A percentile compares a stretch with the other conserved stretches of the same genome.
phyloP scores from a whole-genome alignment of 179 eudicot species.

The Spergularia azorica region DNA sequence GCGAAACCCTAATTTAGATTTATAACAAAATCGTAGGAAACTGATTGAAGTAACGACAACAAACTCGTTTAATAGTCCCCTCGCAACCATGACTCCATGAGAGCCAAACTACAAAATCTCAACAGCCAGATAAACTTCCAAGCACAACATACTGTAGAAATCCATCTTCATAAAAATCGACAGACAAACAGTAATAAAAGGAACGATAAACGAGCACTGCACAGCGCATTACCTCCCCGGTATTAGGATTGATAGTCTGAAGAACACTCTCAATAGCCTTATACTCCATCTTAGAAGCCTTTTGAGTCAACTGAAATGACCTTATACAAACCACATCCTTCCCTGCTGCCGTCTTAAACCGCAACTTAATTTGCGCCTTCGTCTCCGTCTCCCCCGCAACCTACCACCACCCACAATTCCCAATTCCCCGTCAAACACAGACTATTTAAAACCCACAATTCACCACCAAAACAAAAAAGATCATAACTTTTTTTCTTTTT shows the following conservation, averaged over 20 bases:
- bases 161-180: neutral
- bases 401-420: constrained; percentile 36
- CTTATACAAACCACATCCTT: constrained; percentile 97
- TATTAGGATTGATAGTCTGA: constrained; percentile 93
- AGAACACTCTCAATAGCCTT: constrained; percentile 96
- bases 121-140: no score
- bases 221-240: constrained; percentile 72
- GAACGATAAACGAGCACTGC: neutral
- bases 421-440: neutral
- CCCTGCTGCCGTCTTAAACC: constrained; percentile 92
- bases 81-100: no score
- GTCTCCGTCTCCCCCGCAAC: constrained; percentile 99
- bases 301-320: constrained; percentile 93
- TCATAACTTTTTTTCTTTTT: no score
- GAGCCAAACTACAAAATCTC: no score
- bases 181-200: neutral
- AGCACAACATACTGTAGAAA: no score
- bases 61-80: no score
- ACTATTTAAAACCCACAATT: neutral
- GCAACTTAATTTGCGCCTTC: constrained; percentile 92
- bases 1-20: no score
- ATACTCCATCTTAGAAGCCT: constrained; percentile 94
- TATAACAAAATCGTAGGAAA: no score
- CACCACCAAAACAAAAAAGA: neutral
- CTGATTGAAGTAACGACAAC: no score